Conservation (phyloP, 2,329 filamentous ascomycete genomes). For the Dothistroma septosporum region DNA sequence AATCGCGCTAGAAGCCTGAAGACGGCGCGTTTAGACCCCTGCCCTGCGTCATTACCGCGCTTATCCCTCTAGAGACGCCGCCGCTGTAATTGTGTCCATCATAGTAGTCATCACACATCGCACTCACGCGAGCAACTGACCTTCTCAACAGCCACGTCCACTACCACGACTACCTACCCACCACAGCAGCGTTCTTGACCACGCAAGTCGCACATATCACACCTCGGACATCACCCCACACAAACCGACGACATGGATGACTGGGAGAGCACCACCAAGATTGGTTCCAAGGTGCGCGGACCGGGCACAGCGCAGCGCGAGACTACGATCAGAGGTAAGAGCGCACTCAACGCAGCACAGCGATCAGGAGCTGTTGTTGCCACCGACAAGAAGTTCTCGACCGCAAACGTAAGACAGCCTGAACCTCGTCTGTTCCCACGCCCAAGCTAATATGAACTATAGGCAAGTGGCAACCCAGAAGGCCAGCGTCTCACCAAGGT, state of each 20-base stretch:
- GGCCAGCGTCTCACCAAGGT: slow-evolving; percentile 97
- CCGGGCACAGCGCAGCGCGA: slow-evolving; percentile 67
- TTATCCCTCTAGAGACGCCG: neutral
- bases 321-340: slow-evolving; percentile 82
- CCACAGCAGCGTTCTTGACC: neutral
- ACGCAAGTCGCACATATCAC: neutral
- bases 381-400: slow-evolving; percentile 88
- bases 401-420: slow-evolving; percentile 69
- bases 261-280: slow-evolving; percentile 88
- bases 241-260: slow-evolving; percentile 50
- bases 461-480: slow-evolving; percentile 50
- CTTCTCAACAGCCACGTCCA: slow-evolving; percentile 4
- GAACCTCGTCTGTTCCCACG: neutral
- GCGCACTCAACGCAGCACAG: slow-evolving; percentile 82
- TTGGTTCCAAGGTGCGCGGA: slow-evolving; percentile 77
- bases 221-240: neutral
- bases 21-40: neutral
- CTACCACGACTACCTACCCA: neutral
- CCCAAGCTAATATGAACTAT: slow-evolving; percentile 1
- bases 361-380: slow-evolving; percentile 69
- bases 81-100: neutral
- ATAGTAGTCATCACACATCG: neutral
- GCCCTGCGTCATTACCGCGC: neutral
- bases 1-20: neutral
- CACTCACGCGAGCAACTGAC: neutral